Base-by-base conservation (phyloP, 192 early-diverging fungal genomes). In the Chytriomyces confervae region DNA sequence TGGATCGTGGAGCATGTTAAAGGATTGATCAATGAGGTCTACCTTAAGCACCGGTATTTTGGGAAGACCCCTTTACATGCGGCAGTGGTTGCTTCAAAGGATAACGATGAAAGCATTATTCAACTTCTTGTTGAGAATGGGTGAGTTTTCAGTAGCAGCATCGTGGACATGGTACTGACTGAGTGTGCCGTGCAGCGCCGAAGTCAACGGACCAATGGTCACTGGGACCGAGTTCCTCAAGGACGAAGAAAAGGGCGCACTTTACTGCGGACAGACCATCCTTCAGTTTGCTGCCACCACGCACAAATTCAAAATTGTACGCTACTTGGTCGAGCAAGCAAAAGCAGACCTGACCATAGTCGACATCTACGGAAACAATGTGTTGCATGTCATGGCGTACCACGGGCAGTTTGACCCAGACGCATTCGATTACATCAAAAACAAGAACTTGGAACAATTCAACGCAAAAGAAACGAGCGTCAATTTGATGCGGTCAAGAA, bases 281-380 rank as follows among this genome's bases (percentile, higher is more conserved):
- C 63, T 76, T 20, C 74, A 76, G 29, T 76, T 76, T 50, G 74
- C 74, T 6, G 53, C 50, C 63, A 20, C 72, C 5, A 74, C 53
- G 3, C 72, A 74, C 72, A 61, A 48, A 60, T 63, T 63, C 51
- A 71, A 76, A 24, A 63, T 82, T 24, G 46, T 82, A 3, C 27
- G 50, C 36, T 82, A 74, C 51, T 64, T 82, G 62, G 53, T 82
- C 44, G 77, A 79, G 47, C 66, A 82, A 3, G 75, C 9, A 6
- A 18, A 74, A 20, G 74, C 70, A 24, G 70, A 76, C 27, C 69
- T 72, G 10, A 48, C n/a, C 45, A 66, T 62, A 24, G 60, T 72
- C 7, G 81, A 82, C 50, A 46, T 67, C 48, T 61, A 76, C 27
- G 81, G 72, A 47, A 82, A 82, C 81, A 82, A 75, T 70, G 77